These are phyloP conservation scores for Yamadazyma endophytica DNA, from an alignment of 805 yeast species.

Conservation along the genomic window DNA sequence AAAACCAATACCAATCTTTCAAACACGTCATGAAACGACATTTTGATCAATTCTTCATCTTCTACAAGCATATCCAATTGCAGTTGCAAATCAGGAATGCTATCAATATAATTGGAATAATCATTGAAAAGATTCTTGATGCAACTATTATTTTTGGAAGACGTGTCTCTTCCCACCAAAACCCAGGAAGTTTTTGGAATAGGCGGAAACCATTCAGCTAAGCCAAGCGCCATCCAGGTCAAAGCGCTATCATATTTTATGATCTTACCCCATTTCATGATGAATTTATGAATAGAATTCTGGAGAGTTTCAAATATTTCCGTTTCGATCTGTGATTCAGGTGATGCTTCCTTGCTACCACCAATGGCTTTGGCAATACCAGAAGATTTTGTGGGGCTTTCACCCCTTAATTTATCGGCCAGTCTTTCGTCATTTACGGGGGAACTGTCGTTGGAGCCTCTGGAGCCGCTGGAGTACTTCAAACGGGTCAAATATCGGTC, in stretches of 20 bases:
- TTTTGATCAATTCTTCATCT: constrained; percentile 3
- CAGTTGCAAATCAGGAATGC: constrained; percentile 15
- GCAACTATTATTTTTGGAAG: constrained; percentile 19
- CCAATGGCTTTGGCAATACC: constrained; percentile 57
- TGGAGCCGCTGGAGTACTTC: neutral
- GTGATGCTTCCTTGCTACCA: constrained; percentile 27
- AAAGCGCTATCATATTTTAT: constrained; percentile 78
- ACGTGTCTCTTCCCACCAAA: constrained; percentile 48
- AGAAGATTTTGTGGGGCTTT: constrained; percentile 22
- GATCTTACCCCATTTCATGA: constrained; percentile 73
- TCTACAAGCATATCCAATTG: neutral
- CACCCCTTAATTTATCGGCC: too few relatives aligned
- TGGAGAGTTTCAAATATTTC: constrained; percentile 53
- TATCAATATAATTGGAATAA: constrained; percentile 34
- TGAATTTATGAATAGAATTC: constrained; percentile 57
- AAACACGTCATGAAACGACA: constrained; percentile 64
- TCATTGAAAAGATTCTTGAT: constrained; percentile 32
- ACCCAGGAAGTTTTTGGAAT: constrained; percentile 50
- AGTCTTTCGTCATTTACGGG: constrained; percentile 16
- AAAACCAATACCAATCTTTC: constrained; percentile 75
- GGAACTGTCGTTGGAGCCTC: neutral
- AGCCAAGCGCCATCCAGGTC: constrained; percentile 82
- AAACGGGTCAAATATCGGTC: neutral
- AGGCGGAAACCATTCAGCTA: constrained; percentile 88
- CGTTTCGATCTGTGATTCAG: constrained; percentile 14